Percentiles rank a stretch among this genome's conserved stretches.
These are phyloP conservation scores for Claviceps monticola DNA, from an alignment of 2,329 filamentous ascomycete species.

Conservation along the genomic window DNA sequence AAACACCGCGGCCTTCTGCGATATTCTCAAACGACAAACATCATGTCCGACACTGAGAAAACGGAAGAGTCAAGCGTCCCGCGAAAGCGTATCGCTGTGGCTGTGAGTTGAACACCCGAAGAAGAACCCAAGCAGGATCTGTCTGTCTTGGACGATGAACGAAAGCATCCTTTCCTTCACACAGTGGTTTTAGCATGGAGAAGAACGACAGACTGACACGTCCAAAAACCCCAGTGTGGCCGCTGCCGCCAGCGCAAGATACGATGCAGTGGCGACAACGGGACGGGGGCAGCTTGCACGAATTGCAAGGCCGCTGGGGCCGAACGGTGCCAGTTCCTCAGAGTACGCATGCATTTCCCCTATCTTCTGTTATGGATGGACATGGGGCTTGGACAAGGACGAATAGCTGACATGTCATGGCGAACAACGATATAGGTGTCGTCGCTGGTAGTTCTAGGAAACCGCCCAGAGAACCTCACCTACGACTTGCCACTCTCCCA, in stretches of 20 bases:
- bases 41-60: constrained; percentile 3
- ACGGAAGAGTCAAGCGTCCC: constrained; percentile 28
- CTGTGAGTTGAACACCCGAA: constrained; percentile 29
- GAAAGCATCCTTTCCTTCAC: too few relatives aligned
- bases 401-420: not conserved
- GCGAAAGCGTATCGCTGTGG: constrained; percentile 45
- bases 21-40: not conserved
- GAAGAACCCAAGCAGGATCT: not conserved
- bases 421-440: constrained; percentile 12
- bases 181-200: not conserved
- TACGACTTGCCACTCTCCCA: constrained; percentile 20
- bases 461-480: constrained; percentile 13
- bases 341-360: constrained; percentile 38
- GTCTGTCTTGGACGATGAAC: not conserved
- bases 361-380: not conserved
- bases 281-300: constrained; percentile 61
- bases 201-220: constrained; percentile 3
- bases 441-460: constrained; percentile 16
- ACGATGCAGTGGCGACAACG: constrained; percentile 75
- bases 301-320: constrained; percentile 68
- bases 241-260: constrained; percentile 91
- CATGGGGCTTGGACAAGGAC: not conserved
- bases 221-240: constrained; percentile 49
- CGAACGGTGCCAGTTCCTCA: constrained; percentile 62
- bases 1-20: not conserved